These are phyloP conservation scores for Nicotiana tabacum DNA, from an alignment of 257 asterid genomes.

Conservation along the genomic window DNA sequence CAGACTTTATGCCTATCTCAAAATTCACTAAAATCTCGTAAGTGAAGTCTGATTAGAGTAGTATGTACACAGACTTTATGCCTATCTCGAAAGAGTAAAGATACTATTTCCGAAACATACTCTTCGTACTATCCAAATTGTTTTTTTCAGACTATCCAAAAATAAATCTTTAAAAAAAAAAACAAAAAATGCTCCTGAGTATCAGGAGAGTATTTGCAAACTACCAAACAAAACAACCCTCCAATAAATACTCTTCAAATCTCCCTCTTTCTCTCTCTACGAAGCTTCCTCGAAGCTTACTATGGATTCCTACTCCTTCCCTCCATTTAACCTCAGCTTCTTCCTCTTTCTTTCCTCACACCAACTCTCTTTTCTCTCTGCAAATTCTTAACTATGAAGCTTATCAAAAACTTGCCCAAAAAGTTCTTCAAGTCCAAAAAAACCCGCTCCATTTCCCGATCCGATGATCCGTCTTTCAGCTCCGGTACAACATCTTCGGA, in stretches of 20 bases:
- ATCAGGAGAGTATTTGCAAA: neutral
- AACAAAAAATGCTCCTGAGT: neutral
- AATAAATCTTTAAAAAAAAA: neutral
- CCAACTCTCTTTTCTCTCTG: neutral
- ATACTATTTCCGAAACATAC: too few species aligned
- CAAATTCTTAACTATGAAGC: conserved; percentile 31
- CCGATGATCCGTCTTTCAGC: conserved; percentile 27
- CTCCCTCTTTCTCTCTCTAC: conserved; percentile 22
- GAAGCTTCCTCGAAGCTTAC: conserved; percentile 68
- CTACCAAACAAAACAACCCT: neutral
- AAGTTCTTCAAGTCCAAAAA: conserved; percentile 33
- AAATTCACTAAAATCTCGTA: too few species aligned
- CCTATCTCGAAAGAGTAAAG: too few species aligned
- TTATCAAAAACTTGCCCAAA: conserved; percentile 38
- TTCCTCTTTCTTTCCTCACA: conserved; percentile 11
- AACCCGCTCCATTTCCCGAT: conserved; percentile 19
- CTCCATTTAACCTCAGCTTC: conserved; percentile 17
- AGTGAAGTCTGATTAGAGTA: too few species aligned
- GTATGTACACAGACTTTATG: too few species aligned
- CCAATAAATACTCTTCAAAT: conserved; percentile 15
- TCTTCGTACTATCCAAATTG: too few species aligned
- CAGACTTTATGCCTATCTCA: too few species aligned
- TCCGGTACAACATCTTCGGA: conserved; percentile 17
- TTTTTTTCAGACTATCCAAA: too few species aligned
- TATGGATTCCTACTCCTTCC: conserved; percentile 19